phyloP scores from a whole-genome alignment of 495 filamentous ascomycete genomes.

The Neurospora tetraspora region DNA sequence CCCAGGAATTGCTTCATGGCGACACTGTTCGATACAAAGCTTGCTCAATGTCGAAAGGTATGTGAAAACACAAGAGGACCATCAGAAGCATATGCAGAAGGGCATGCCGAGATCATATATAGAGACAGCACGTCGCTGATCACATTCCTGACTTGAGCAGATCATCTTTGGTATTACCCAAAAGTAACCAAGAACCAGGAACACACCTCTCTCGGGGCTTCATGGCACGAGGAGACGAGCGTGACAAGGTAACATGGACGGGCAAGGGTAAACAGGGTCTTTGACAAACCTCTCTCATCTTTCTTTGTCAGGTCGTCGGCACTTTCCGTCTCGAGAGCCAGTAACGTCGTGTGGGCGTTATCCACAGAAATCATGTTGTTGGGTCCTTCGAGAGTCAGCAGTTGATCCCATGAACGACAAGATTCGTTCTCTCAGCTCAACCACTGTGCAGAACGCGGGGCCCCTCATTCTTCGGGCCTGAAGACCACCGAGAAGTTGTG shows the following conservation, averaged over 20 bases:
- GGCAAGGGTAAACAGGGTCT: neutral
- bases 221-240: neutral
- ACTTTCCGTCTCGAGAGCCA: neutral
- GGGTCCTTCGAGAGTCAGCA: neutral
- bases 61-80: neutral
- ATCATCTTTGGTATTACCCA: neutral
- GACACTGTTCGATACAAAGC: neutral
- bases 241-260: neutral
- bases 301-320: neutral
- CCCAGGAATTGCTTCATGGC: slow-evolving; percentile 47
- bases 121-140: neutral
- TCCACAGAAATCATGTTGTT: neutral
- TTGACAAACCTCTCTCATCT: neutral
- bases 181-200: neutral
- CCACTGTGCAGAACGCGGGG: neutral
- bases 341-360: neutral
- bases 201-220: neutral
- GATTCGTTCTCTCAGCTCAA: neutral
- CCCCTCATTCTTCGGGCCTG: neutral
- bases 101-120: neutral
- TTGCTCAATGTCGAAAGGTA: neutral
- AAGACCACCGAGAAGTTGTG: neutral
- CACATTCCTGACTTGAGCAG: neutral
- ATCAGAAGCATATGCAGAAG: neutral
- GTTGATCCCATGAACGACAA: neutral